These are phyloP conservation scores for Xerocomus spinulosus DNA, from an alignment of 768 basidiomycete species.

Conservation along the genomic window DNA sequence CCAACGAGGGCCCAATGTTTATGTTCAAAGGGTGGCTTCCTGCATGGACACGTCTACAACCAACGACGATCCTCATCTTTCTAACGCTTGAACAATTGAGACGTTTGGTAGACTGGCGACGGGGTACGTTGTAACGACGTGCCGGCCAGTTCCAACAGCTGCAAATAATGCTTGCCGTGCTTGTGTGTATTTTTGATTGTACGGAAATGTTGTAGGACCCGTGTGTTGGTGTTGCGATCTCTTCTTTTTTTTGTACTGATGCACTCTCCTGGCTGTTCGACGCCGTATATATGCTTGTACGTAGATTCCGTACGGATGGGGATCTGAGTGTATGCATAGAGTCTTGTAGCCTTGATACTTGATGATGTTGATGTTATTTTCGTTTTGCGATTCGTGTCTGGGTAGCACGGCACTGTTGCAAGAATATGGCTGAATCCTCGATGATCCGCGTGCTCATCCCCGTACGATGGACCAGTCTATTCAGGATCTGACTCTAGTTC, in stretches of 20 bases:
- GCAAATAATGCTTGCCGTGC: background rate
- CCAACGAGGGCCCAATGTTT: slow-evolving; percentile 78
- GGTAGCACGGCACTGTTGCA: no score
- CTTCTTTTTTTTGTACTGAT: background rate
- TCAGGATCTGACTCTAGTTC: no score
- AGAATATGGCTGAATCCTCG: no score
- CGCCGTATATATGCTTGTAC: no score
- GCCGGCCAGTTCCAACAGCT: background rate
- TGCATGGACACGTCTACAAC: slow-evolving; percentile 81
- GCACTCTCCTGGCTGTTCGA: background rate
- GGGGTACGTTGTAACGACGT: slow-evolving; percentile 27
- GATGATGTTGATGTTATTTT: no score
- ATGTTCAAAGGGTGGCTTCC: slow-evolving; percentile 94
- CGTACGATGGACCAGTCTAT: no score
- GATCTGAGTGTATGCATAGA: no score
- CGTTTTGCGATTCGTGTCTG: no score
- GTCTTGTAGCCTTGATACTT: no score
- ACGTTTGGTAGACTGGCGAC: slow-evolving; percentile 60
- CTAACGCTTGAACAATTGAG: slow-evolving; percentile 79
- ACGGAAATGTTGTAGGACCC: background rate
- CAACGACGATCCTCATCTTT: slow-evolving; percentile 86
- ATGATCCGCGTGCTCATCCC: no score
- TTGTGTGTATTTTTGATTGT: background rate
- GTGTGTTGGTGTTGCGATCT: background rate
- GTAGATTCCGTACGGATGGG: no score